Conservation (phyloP, 2,329 filamentous ascomycete genomes). For the Penicillium olsonii region DNA sequence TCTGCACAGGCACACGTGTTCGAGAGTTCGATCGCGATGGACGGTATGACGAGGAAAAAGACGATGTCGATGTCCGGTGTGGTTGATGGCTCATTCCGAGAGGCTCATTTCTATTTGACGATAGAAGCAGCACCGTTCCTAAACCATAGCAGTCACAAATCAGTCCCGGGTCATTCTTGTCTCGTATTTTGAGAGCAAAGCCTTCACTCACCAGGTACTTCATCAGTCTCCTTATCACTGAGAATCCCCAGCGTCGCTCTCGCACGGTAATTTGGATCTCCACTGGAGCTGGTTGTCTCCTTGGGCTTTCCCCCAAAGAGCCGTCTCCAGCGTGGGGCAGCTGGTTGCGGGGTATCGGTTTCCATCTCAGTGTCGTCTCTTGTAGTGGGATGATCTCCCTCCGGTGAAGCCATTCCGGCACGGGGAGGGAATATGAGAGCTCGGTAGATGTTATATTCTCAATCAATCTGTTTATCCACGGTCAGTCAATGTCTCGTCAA, state of each 20-base stretch:
- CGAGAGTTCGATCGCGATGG: conserved; percentile 43
- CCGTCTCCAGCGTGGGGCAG: conserved; percentile 21
- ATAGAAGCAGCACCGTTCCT: conserved; percentile 64
- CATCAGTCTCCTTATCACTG: conserved; percentile 76
- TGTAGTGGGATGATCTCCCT: conserved; percentile 1
- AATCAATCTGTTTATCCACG: neutral
- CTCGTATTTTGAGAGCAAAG: neutral
- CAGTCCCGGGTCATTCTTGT: neutral
- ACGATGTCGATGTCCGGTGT: conserved; percentile 59
- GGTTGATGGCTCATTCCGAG: conserved; percentile 64
- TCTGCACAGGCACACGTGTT: conserved; percentile 52
- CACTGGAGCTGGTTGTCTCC: conserved; percentile 7
- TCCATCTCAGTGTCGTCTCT: neutral
- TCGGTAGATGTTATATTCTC: neutral
- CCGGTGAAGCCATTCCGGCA: conserved; percentile 8
- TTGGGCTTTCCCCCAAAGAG: conserved; percentile 14
- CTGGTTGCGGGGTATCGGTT: neutral
- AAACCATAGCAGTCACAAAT: neutral
- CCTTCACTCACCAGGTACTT: conserved; percentile 72
- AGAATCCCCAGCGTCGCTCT: conserved; percentile 74
- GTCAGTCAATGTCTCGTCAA: neutral
- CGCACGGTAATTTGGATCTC: conserved; percentile 30
- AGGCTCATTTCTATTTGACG: conserved; percentile 63
- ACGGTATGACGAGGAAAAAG: conserved; percentile 50
- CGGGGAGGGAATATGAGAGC: neutral